Percentiles rank a stretch among this genome's conserved stretches.
These are phyloP conservation scores for Furcasterigmium furcatum DNA, from an alignment of 2,329 filamentous ascomycete genomes.

Conservation along the genomic window DNA sequence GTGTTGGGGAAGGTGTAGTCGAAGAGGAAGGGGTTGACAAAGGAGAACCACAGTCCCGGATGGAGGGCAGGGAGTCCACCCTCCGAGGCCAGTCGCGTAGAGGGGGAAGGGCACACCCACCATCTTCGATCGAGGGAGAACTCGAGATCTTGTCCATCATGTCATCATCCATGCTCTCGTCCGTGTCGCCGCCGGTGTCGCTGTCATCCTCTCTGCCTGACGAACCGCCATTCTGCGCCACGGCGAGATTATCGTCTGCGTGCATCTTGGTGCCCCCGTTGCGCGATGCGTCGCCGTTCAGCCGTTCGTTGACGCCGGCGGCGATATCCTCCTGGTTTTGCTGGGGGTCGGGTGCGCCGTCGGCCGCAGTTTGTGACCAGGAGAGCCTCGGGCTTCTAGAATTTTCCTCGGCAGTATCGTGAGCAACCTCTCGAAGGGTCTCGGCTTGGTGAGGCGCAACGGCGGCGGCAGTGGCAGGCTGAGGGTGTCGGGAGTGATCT, in stretches of 20 bases:
- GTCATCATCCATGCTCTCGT: conserved; percentile 80
- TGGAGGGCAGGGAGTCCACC: conserved; percentile 35
- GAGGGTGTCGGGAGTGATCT: conserved; percentile 62
- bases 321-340: conserved; percentile 43
- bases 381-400: conserved; percentile 61
- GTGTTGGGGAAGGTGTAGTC: conserved; percentile 12
- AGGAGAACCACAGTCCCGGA: conserved; percentile 23
- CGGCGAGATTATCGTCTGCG: conserved; percentile 53
- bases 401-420: conserved; percentile 73
- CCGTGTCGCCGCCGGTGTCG: conserved; percentile 65
- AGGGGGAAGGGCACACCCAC: conserved; percentile 64
- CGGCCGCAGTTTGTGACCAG: conserved; percentile 36
- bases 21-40: conserved; percentile 18
- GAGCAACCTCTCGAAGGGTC: conserved; percentile 74
- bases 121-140: conserved; percentile 98
- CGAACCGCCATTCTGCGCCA: conserved; percentile 59
- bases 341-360: conserved; percentile 32
- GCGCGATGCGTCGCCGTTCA: conserved; percentile 22
- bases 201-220: conserved; percentile 52
- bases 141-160: conserved; percentile 99
- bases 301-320: conserved; percentile 33
- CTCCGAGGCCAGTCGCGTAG: conserved; percentile 38
- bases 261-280: conserved; percentile 19
- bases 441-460: conserved; percentile 82
- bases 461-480: conserved; percentile 44